Evolutionary conservation across 345 rosid species (phyloP).

Genomic region (Eucalyptus globulus): DNA sequence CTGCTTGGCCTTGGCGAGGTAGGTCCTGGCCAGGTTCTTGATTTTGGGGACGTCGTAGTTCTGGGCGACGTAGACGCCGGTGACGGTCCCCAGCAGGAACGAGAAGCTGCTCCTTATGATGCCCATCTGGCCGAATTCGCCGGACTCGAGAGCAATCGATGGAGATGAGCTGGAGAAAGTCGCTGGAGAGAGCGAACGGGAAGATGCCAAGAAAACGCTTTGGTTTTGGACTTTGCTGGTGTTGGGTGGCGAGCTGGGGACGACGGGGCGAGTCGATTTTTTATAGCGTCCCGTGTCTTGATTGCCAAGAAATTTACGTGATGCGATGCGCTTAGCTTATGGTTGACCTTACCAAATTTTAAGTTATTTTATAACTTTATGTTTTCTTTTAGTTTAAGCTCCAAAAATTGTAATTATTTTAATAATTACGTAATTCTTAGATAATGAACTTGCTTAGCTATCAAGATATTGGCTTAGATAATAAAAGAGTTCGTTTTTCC

Average conservation of each 20-base stretch:
- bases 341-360: not conserved
- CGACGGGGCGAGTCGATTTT: not conserved
- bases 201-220: not conserved
- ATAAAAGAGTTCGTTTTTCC: not conserved
- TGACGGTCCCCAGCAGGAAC: conserved; percentile 16
- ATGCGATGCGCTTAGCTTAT: not conserved
- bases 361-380: not conserved
- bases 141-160: not conserved
- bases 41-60: conserved; percentile 31
- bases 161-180: not conserved
- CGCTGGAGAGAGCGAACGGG: not conserved
- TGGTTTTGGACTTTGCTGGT: not conserved
- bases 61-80: conserved; percentile 37
- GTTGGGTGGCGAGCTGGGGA: not conserved
- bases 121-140: conserved; percentile 11
- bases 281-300: not conserved
- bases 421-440: not conserved
- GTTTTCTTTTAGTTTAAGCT: no score
- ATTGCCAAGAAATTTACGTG: not conserved
- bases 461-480: not conserved
- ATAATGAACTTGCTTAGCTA: not conserved
- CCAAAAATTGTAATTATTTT: not conserved
- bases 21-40: conserved; percentile 7
- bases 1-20: conserved; percentile 17
- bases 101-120: conserved; percentile 8